A percentile compares a stretch with the other conserved stretches of the same genome.
phyloP scores from a whole-genome alignment of 1,284 basidiomycete genomes.

The Boletus semigastroideus region DNA sequence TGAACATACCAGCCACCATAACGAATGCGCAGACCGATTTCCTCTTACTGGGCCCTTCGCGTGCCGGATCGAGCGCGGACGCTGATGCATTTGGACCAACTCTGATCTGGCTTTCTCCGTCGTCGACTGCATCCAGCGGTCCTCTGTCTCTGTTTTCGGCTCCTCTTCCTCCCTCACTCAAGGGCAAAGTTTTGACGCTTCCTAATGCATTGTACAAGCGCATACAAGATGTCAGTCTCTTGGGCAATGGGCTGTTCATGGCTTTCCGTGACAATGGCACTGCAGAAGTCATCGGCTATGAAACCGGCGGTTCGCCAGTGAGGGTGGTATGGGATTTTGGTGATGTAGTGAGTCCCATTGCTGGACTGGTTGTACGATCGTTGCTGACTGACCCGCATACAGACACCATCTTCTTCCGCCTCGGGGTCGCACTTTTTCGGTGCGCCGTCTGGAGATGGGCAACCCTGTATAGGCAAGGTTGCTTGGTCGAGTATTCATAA shows the following conservation, averaged over 20 bases:
- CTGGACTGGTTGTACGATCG: not conserved
- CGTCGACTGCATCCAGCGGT: slow-evolving; percentile 12
- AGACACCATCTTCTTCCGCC: slow-evolving; percentile 42
- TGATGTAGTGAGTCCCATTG: slow-evolving; percentile 46
- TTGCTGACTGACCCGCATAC: slow-evolving; percentile 6
- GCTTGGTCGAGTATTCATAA: slow-evolving; percentile 66
- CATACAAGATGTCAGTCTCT: slow-evolving; percentile 58
- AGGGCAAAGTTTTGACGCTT: slow-evolving; percentile 43
- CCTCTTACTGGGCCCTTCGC: slow-evolving; percentile 39
- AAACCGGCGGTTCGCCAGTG: slow-evolving; percentile 40
- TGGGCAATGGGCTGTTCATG: slow-evolving; percentile 48
- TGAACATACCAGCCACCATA: slow-evolving; percentile 60
- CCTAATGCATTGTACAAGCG: slow-evolving; percentile 46
- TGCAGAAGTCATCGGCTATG: slow-evolving; percentile 53
- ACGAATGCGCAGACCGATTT: slow-evolving; percentile 36
- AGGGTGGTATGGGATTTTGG: slow-evolving; percentile 57
- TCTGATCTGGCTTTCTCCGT: slow-evolving; percentile 68
- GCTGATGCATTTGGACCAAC: slow-evolving; percentile 32
- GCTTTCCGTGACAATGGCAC: slow-evolving; percentile 55
- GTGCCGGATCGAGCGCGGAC: slow-evolving; percentile 31
- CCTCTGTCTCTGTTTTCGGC: slow-evolving; percentile 49
- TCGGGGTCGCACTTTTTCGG: slow-evolving; percentile 60
- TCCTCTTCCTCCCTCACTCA: slow-evolving; percentile 53
- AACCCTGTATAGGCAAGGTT: slow-evolving; percentile 65
- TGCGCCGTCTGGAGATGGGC: slow-evolving; percentile 54